These are phyloP conservation scores for Ophiosphaerella herpotricha DNA, from an alignment of 2,329 filamentous ascomycete species.

Conservation along the genomic window DNA sequence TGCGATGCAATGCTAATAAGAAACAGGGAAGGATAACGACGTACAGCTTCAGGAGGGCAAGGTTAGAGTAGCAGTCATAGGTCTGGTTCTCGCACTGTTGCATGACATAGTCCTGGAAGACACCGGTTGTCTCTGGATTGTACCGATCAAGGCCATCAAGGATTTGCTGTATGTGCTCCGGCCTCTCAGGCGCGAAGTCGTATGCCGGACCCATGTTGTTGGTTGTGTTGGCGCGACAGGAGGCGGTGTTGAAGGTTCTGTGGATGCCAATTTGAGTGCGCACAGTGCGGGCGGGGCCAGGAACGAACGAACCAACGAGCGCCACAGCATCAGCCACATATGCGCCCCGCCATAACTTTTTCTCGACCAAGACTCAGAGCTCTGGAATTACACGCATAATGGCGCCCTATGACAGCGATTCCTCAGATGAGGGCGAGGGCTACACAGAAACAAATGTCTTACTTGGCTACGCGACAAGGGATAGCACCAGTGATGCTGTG, in stretches of 20 bases:
- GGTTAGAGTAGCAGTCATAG: slow-evolving; percentile 95
- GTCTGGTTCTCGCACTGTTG: slow-evolving; percentile 95
- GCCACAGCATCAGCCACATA: neutral
- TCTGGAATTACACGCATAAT: slow-evolving; percentile 50
- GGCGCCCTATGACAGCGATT: slow-evolving; percentile 86
- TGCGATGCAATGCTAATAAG: slow-evolving; percentile 46
- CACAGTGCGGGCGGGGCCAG: slow-evolving; percentile 16
- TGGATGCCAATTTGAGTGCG: slow-evolving; percentile 16
- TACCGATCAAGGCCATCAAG: slow-evolving; percentile 98
- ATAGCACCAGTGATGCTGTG: slow-evolving; percentile 78
- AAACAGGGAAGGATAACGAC: slow-evolving; percentile 48
- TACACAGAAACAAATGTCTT: slow-evolving; percentile 85
- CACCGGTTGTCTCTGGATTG: slow-evolving; percentile 92
- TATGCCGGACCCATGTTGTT: slow-evolving; percentile 59
- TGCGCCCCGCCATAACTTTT: slow-evolving; percentile 4
- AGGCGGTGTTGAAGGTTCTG: slow-evolving; percentile 16
- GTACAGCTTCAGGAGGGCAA: slow-evolving; percentile 96
- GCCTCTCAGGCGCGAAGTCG: slow-evolving; percentile 90
- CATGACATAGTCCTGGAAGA: slow-evolving; percentile 92
- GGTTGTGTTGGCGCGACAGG: slow-evolving; percentile 33
- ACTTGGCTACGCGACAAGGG: slow-evolving; percentile 84
- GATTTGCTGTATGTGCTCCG: slow-evolving; percentile 88
- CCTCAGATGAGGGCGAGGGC: slow-evolving; percentile 68
- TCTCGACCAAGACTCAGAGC: neutral
- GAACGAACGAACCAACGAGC: slow-evolving; percentile 8